phyloP scores from a whole-genome alignment of 2,329 filamentous ascomycete genomes.

The Triangularia verruculosa region DNA sequence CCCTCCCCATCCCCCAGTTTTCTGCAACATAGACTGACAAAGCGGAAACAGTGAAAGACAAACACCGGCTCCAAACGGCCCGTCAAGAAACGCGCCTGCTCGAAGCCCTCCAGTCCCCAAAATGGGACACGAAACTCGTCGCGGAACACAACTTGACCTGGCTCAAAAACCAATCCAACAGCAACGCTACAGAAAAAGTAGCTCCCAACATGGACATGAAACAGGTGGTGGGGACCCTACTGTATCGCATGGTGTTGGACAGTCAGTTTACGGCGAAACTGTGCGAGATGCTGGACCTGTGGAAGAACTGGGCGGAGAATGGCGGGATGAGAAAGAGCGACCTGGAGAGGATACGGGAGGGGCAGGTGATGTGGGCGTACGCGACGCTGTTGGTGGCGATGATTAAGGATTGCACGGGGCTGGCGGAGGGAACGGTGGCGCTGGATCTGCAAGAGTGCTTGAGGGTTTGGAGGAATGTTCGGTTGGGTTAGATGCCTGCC shows the following conservation, averaged over 20 bases:
- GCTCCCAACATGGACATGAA: conserved; percentile 32
- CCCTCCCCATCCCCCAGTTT: not conserved
- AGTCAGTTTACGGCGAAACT: conserved; percentile 41
- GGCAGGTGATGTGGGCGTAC: conserved; percentile 44
- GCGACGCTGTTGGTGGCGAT: conserved; percentile 48
- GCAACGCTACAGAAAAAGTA: conserved; percentile 16
- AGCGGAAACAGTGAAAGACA: conserved; percentile 41
- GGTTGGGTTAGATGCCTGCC: conserved; percentile 50
- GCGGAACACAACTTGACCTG: conserved; percentile 45
- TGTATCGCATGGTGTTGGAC: conserved; percentile 54
- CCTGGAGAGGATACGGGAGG: conserved; percentile 37
- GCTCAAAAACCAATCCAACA: conserved; percentile 36
- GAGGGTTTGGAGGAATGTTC: conserved; percentile 51
- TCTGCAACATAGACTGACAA: not conserved
- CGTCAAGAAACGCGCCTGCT: conserved; percentile 44
- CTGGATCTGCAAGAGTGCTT: conserved; percentile 56
- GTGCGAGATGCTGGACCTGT: conserved; percentile 46
- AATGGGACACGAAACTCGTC: conserved; percentile 48
- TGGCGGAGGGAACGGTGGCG: conserved; percentile 46
- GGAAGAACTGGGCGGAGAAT: conserved; percentile 55
- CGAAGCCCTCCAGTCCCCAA: conserved; percentile 53
- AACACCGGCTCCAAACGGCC: conserved; percentile 38
- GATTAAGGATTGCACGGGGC: conserved; percentile 45
- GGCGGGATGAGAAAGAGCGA: conserved; percentile 52
- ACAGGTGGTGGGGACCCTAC: conserved; percentile 43